phyloP scores from a whole-genome alignment of 768 basidiomycete species.

The Leccinum obscurum region DNA sequence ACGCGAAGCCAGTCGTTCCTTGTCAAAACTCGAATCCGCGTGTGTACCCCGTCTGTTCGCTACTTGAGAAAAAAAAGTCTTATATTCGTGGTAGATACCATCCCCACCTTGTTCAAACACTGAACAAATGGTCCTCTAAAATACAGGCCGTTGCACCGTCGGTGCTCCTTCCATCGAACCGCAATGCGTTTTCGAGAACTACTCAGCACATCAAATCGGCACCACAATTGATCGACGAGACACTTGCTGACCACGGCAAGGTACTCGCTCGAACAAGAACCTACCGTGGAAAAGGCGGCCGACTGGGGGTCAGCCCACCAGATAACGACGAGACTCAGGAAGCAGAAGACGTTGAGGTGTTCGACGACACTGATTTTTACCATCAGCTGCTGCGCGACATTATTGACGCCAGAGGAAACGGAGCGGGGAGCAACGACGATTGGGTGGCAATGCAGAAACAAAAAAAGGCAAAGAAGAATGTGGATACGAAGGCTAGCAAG shows the following conservation, averaged over 20 bases:
- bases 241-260: constrained; percentile 56
- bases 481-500: constrained; percentile 96
- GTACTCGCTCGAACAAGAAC: constrained; percentile 64
- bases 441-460: constrained; percentile 68
- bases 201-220: constrained; percentile 61
- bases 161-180: constrained; percentile 65
- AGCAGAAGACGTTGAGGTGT: constrained; percentile 49
- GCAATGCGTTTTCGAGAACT: constrained; percentile 66
- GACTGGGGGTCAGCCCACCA: constrained; percentile 38
- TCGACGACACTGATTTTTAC: constrained; percentile 93
- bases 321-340: constrained; percentile 38
- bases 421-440: constrained; percentile 48
- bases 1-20: constrained; percentile 42
- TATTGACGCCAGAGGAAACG: constrained; percentile 65
- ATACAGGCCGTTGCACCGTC: constrained; percentile 90
- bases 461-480: constrained; percentile 77
- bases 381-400: constrained; percentile 89
- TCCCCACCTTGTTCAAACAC: constrained; percentile 69
- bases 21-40: constrained; percentile 51
- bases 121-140: constrained; percentile 95
- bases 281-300: constrained; percentile 47
- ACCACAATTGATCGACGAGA: constrained; percentile 77
- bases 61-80: constrained; percentile 1
- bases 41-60: constrained; percentile 35
- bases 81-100: constrained; percentile 48